Base-by-base conservation (phyloP, 805 yeast species). In the Yamadazyma paraphyllophila region DNA sequence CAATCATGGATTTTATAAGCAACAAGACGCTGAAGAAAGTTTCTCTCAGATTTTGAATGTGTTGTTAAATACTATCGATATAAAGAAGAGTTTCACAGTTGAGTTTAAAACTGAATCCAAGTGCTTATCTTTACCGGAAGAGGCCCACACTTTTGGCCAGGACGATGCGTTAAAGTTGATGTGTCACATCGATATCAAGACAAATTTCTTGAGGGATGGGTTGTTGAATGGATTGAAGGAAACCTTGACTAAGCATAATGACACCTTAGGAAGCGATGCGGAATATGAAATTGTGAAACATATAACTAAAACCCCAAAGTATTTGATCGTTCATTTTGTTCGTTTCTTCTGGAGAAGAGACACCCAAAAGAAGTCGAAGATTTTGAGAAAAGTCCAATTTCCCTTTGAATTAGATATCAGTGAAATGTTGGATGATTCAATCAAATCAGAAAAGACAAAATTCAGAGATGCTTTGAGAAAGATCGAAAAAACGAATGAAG, bases 1-100 rank as follows among this genome's bases (percentile, higher is more conserved):
- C 49, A 68, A 71, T 25, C 65, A 59, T 39, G 97, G 97, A 1
- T 68, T 76, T 46, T 86, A 78, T 61, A 90, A 88, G 65, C 99
- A 94, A 69, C 99, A 94, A 68, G 99, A 94, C 71, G 99, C 99
- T 0, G 99, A 94, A 69, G 99, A 94, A 63, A 86, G 92, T 13
- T 90, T 82, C 67, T 84, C 97, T 7, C 92, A 86, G 62, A 76
- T 94, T 41, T 66, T 91, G 51, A 67, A 71, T 30, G 66, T 75
- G 27, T 63, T 88, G 48, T 63, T 76, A 31, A 58, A 65, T 16
- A 76, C 73, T 10, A 74, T 77, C 20, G 75, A 79, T 15, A 63
- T 81, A 32, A 80, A 80, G 43, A 76, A 76, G 47, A 73, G 74
- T 50, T 85, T 91, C 62, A 80, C 78, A 39, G 72, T 95, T 38